phyloP scores from a whole-genome alignment of 1,139 yeast genomes.

The Magnusiomyces magnusii region DNA sequence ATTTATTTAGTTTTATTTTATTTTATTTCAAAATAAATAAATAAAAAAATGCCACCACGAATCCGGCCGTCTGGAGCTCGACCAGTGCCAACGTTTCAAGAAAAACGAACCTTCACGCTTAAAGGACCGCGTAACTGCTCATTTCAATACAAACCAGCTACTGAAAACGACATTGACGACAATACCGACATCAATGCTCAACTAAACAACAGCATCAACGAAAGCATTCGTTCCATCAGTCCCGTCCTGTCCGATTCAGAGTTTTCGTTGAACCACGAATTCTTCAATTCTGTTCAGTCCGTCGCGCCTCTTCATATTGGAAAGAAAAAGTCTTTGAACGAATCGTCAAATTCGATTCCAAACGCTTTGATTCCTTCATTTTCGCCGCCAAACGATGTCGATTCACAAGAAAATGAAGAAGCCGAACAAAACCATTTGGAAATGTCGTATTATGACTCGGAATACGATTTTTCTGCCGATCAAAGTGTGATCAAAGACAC shows the following conservation, averaged over 20 bases:
- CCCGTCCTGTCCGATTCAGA: not conserved
- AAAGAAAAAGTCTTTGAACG: not conserved
- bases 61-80: not conserved
- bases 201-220: not conserved
- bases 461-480: not conserved
- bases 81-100: not conserved
- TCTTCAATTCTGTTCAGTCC: not conserved
- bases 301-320: conserved; percentile 4
- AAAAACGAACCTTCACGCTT: not conserved
- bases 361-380: not conserved
- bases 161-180: not conserved
- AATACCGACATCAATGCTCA: not conserved
- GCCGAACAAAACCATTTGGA: not conserved
- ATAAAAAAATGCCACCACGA: not conserved
- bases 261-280: not conserved
- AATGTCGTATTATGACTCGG: not conserved
- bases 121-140: no score
- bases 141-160: not conserved
- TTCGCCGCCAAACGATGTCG: not conserved
- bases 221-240: not conserved
- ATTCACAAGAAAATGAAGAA: not conserved
- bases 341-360: not conserved
- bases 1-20: no score
- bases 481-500: not conserved
- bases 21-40: no score